Evolutionary conservation across 371 early-diverging fungal genomes (phyloP).

Genomic region (Mortierella sp.): DNA sequence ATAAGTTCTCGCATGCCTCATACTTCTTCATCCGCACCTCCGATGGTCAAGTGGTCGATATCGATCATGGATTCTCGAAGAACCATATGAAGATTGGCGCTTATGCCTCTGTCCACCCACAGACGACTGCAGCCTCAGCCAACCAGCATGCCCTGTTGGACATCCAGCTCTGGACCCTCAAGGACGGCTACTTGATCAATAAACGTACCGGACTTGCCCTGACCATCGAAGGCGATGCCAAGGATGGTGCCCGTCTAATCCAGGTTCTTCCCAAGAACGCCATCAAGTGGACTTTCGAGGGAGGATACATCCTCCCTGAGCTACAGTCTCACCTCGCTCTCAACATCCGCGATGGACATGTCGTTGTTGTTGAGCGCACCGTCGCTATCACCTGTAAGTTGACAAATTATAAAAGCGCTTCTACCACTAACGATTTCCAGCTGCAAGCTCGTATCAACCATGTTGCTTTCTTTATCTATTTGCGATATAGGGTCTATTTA

Average conservation of each 20-base stretch:
- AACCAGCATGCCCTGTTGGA: constrained; percentile 49
- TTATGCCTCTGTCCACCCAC: constrained; percentile 44
- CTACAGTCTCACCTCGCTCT: constrained; percentile 32
- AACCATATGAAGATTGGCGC: constrained; percentile 51
- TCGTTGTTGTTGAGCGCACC: constrained; percentile 45
- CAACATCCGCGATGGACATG: constrained; percentile 36
- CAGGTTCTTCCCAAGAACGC: constrained; percentile 47
- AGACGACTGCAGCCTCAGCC: constrained; percentile 46
- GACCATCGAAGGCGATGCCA: constrained; percentile 53
- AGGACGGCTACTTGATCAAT: constrained; percentile 64
- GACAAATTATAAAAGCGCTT: too few relatives aligned
- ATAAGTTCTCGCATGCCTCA: constrained; percentile 30
- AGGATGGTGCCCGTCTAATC: constrained; percentile 46
- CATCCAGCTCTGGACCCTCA: constrained; percentile 62
- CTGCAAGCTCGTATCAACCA: too few relatives aligned
- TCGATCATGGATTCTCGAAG: constrained; percentile 36
- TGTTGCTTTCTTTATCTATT: neutral
- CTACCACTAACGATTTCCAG: too few relatives aligned
- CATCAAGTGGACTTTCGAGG: constrained; percentile 47
- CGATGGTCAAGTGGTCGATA: constrained; percentile 40
- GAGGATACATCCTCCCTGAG: constrained; percentile 40
- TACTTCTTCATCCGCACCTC: constrained; percentile 51
- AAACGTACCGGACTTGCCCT: constrained; percentile 65
- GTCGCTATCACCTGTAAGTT: constrained; percentile 30
- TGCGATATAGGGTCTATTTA: constrained; percentile 24